These are phyloP conservation scores for Cruciata laevipes DNA, from an alignment of 257 asterid genomes.

Conservation along the genomic window DNA sequence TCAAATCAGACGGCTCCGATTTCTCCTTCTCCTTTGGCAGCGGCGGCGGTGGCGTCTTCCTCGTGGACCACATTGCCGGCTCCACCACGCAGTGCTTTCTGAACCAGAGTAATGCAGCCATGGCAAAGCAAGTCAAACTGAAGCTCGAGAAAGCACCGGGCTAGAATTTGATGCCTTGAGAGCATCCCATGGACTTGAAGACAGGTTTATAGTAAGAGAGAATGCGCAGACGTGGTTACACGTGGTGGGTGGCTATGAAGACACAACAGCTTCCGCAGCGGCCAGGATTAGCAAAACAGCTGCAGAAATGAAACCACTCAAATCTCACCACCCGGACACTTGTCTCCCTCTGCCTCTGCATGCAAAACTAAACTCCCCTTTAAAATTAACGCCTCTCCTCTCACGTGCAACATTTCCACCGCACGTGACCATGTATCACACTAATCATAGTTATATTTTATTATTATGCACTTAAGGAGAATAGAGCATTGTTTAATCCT, in stretches of 20 bases:
- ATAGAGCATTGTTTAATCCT: too few relatives aligned
- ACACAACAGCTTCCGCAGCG: slow-evolving; percentile 17
- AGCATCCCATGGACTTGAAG: not conserved
- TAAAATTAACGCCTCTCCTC: slow-evolving; percentile 17
- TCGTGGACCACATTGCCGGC: slow-evolving; percentile 33
- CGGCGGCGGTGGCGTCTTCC: slow-evolving; percentile 3
- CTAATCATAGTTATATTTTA: too few relatives aligned
- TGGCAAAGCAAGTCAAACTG: slow-evolving; percentile 8
- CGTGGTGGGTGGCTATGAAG: slow-evolving; percentile 41
- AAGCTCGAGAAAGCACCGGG: not conserved
- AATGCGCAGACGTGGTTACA: slow-evolving; percentile 15
- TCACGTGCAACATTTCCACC: slow-evolving; percentile 23
- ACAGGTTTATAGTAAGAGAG: not conserved
- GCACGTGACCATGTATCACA: too few relatives aligned
- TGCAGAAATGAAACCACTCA: not conserved
- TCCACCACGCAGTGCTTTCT: slow-evolving; percentile 54
- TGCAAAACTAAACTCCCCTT: slow-evolving; percentile 14
- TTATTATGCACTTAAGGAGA: too few relatives aligned
- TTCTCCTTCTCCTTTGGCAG: not conserved
- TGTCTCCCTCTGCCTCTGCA: slow-evolving; percentile 24
- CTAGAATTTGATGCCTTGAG: not conserved
- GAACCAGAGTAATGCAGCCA: slow-evolving; percentile 59
- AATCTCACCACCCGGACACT: slow-evolving; percentile 21
- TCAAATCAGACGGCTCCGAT: not conserved
- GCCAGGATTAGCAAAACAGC: slow-evolving; percentile 4